phyloP scores from a whole-genome alignment of 352 stramenopile species.

The Pythium utonaiense region DNA sequence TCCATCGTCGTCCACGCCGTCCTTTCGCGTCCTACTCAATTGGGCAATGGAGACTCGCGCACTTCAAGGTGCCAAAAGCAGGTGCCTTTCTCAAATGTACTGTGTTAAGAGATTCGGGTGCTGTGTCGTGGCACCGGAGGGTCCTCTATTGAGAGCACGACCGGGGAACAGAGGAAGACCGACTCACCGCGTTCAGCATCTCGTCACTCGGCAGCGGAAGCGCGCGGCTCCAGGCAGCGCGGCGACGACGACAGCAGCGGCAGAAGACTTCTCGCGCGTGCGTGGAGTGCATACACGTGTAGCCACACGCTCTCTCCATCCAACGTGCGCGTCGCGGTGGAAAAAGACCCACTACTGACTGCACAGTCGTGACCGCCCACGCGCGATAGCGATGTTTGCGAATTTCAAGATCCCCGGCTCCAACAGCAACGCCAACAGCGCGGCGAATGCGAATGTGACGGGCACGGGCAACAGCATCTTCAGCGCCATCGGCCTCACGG shows the following conservation, averaged over 20 bases:
- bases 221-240: background rate
- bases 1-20: background rate
- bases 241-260: background rate
- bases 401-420: slow-evolving; percentile 51
- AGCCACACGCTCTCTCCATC: background rate
- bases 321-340: background rate
- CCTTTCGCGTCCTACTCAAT: slow-evolving; percentile 1
- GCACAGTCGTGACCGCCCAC: background rate
- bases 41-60: background rate
- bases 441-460: slow-evolving; percentile 11
- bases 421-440: slow-evolving; percentile 31
- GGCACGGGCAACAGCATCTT: slow-evolving; percentile 68
- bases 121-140: background rate
- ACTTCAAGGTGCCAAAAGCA: slow-evolving; percentile 9
- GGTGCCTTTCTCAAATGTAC: background rate
- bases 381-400: slow-evolving; percentile 49
- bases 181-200: background rate
- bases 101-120: background rate
- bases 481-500: slow-evolving; percentile 30
- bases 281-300: background rate
- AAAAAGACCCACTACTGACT: background rate
- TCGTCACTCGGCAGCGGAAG: background rate
- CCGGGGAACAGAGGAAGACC: slow-evolving; percentile 1
- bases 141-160: slow-evolving; percentile 18
- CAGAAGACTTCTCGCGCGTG: background rate